phyloP scores from a whole-genome alignment of 2,329 filamentous ascomycete species.

The Xylogone sp. region DNA sequence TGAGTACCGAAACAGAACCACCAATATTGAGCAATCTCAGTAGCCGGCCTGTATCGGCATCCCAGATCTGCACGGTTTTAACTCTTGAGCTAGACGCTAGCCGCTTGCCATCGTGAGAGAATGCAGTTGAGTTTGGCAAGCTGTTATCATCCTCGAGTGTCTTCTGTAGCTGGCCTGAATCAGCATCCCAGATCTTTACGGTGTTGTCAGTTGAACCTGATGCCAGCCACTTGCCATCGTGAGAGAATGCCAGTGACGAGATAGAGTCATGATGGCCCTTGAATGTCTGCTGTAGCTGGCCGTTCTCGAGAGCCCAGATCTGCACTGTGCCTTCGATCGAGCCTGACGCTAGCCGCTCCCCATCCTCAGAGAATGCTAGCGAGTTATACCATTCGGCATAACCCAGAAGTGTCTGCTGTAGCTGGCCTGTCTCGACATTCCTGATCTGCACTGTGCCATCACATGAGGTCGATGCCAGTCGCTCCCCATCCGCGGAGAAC shows the following conservation, averaged over 20 bases:
- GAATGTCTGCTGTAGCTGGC: not conserved
- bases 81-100: conserved; percentile 1
- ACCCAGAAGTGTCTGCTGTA: not conserved
- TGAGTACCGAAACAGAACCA: too few relatives aligned
- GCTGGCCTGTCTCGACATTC: conserved; percentile 2
- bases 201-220: not conserved
- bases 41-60: not conserved
- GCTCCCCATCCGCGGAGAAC: conserved; percentile 1
- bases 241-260: not conserved
- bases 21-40: too few relatives aligned
- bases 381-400: not conserved
- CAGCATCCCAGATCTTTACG: conserved; percentile 2
- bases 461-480: conserved; percentile 1
- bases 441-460: conserved; percentile 3
- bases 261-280: conserved; percentile 1
- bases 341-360: conserved; percentile 1
- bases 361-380: conserved; percentile 7
- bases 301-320: not conserved
- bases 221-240: not conserved
- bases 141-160: conserved; percentile 1
- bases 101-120: conserved; percentile 2
- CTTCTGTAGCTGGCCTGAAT: not conserved
- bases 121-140: not conserved
- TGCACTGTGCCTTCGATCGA: conserved; percentile 3
- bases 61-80: conserved; percentile 1